Evolutionary conservation across 345 rosid species (phyloP), one percentile per base, ranked within the genome.

Genomic region (Populus ilicifolia): DNA sequence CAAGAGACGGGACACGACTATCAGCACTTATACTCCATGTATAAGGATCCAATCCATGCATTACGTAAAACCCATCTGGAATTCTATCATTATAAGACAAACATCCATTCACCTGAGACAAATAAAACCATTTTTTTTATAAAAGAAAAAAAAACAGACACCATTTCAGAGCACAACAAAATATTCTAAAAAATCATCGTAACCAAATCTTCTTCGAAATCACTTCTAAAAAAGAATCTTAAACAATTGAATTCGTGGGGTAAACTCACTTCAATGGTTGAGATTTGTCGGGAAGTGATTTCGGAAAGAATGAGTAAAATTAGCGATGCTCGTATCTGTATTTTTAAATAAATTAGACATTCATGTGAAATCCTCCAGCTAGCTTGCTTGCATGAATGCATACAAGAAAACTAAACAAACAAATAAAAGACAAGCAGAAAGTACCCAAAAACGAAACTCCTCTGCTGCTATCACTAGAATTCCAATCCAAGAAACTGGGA

Each of bases 11-110:
- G 56, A 81, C 44, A 35, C 23, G 46, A 30, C 78, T 63, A 67
- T 81, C 83, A 29, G 77, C 62, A 46, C 83, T 76, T 67, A 81
- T 18, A 33, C 70, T 72, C 83, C 83, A 81, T 20, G 73, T 62
- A 56, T 81, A 81, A 41, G 83, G 80, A 77, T 81, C 83, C 80
- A 81, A 46, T 5, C 83, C 83, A 72, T 77, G 69, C 27, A 81
- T 72, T 21, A 69, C 41, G 72, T 81, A 81, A 64, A 81, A 81
- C 64, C 83, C 83, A 72, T 81, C 80, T 38, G 80, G 83, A 30
- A 81, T 77, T 68, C 71, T 71, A 48, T 81, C 80, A 44, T 20
- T 72, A 52, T 75, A 81, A 59, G 77, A 72, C 17, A 81, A 69
- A 59, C 77, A 41, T 29, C 83, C 83, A 72, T 76, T 81, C 48